Evolutionary conservation across 805 yeast genomes (phyloP).

Genomic region (Isabelozyma heimii): DNA sequence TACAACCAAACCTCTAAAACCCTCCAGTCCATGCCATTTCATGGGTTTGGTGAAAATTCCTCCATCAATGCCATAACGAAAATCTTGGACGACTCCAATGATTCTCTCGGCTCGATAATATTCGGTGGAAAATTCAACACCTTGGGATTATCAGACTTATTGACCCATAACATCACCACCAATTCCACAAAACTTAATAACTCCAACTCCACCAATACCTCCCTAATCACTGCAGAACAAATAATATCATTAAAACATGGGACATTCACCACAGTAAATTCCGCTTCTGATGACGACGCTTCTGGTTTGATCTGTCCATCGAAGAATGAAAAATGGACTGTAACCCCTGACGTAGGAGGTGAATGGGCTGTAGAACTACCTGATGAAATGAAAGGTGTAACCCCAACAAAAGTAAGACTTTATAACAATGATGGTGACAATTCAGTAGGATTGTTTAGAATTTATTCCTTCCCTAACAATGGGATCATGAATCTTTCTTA

Average conservation of each 20-base stretch:
- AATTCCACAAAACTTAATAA: constrained; percentile 19
- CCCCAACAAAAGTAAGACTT: constrained; percentile 72
- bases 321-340: constrained; percentile 51
- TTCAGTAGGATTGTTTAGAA: constrained; percentile 63
- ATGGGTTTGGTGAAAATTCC: constrained; percentile 68
- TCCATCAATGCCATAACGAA: constrained; percentile 60
- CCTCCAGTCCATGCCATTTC: constrained; percentile 58
- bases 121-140: constrained; percentile 79
- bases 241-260: constrained; percentile 59
- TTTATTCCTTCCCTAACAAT: constrained; percentile 72
- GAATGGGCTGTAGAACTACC: constrained; percentile 66
- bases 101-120: constrained; percentile 47
- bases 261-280: constrained; percentile 46
- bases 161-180: constrained; percentile 32
- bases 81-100: constrained; percentile 30
- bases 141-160: constrained; percentile 50
- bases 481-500: constrained; percentile 93
- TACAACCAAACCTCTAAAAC: constrained; percentile 50
- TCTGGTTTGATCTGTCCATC: constrained; percentile 58
- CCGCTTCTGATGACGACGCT: constrained; percentile 24
- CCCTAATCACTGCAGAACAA: constrained; percentile 56
- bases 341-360: constrained; percentile 49
- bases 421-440: constrained; percentile 56
- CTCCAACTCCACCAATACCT: constrained; percentile 31
- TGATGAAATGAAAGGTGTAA: constrained; percentile 41